Evolutionary conservation across 1,284 basidiomycete species (phyloP).

Genomic region (Malassezia furfur): DNA sequence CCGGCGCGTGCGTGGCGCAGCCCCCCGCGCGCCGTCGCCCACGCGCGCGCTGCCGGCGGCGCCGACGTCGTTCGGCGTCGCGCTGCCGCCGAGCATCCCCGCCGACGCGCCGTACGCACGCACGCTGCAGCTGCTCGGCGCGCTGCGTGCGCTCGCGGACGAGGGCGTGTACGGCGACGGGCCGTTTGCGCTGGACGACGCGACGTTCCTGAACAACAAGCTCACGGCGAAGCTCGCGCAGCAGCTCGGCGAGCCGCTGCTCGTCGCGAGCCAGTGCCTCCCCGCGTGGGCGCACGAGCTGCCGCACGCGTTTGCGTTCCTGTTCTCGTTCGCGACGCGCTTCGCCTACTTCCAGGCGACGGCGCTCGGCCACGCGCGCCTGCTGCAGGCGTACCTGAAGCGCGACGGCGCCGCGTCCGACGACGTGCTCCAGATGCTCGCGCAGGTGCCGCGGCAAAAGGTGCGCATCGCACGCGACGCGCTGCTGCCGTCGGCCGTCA

Average conservation of each 20-base stretch:
- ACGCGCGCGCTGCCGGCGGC: neutral
- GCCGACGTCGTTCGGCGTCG: slow-evolving; percentile 2
- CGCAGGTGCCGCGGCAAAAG: slow-evolving; percentile 85
- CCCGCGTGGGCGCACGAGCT: slow-evolving; percentile 94
- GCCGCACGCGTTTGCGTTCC: slow-evolving; percentile 87
- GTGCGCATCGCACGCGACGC: slow-evolving; percentile 90
- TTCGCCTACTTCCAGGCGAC: slow-evolving; percentile 95
- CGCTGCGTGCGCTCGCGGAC: slow-evolving; percentile 62
- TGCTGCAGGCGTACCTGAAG: slow-evolving; percentile 75
- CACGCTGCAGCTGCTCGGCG: slow-evolving; percentile 78
- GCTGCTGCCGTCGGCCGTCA: slow-evolving; percentile 90
- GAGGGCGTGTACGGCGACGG: neutral
- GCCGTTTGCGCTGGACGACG: slow-evolving; percentile 55
- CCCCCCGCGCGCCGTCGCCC: slow-evolving; percentile 54
- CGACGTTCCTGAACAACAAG: slow-evolving; percentile 93
- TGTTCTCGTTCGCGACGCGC: slow-evolving; percentile 94
- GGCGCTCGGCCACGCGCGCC: slow-evolving; percentile 87
- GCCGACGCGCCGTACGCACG: slow-evolving; percentile 76
- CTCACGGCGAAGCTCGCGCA: slow-evolving; percentile 94
- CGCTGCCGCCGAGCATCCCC: slow-evolving; percentile 63
- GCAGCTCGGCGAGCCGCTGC: slow-evolving; percentile 96
- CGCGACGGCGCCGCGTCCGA: slow-evolving; percentile 51
- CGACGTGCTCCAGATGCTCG: slow-evolving; percentile 81
- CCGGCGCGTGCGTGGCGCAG: slow-evolving; percentile 69
- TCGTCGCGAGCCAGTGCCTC: slow-evolving; percentile 88